Evolutionary conservation across 257 asterid species (phyloP).

Genomic region (Primulina eburnea): DNA sequence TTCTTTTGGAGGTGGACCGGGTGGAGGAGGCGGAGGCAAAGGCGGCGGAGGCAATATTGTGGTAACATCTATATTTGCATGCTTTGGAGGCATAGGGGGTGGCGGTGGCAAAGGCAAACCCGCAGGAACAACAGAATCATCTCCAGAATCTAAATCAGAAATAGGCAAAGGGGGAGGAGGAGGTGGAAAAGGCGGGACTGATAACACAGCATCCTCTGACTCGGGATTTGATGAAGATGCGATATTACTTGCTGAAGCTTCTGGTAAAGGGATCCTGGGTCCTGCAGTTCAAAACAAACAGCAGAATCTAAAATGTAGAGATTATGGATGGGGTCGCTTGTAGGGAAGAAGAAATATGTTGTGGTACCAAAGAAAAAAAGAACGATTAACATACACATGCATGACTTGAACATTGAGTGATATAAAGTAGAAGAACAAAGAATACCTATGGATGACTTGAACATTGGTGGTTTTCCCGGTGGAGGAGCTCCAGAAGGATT

Average conservation of each 20-base stretch:
- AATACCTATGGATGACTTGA: constrained; percentile 82
- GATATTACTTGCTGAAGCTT: constrained; percentile 61
- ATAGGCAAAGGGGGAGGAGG: constrained; percentile 76
- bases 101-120: constrained; percentile 88
- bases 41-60: constrained; percentile 61
- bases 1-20: constrained; percentile 92
- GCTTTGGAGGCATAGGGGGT: constrained; percentile 84
- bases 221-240: constrained; percentile 69
- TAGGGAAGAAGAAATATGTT: constrained; percentile 1
- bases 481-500: constrained; percentile 99
- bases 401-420: neutral
- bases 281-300: constrained; percentile 44
- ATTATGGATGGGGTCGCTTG: neutral
- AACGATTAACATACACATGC: neutral
- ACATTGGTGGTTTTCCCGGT: constrained; percentile 99
- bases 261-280: constrained; percentile 80
- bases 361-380: constrained; percentile 5
- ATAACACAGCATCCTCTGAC: constrained; percentile 50
- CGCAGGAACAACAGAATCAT: constrained; percentile 45
- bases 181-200: constrained; percentile 57
- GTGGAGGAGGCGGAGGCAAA: constrained; percentile 55
- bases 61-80: constrained; percentile 41
- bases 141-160: constrained; percentile 55
- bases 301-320: constrained; percentile 1
- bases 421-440: neutral